Percentiles rank a stretch among this genome's conserved stretches.
Evolutionary conservation across 768 basidiomycete genomes (phyloP).

Genomic region (Amanita polypyramis): DNA sequence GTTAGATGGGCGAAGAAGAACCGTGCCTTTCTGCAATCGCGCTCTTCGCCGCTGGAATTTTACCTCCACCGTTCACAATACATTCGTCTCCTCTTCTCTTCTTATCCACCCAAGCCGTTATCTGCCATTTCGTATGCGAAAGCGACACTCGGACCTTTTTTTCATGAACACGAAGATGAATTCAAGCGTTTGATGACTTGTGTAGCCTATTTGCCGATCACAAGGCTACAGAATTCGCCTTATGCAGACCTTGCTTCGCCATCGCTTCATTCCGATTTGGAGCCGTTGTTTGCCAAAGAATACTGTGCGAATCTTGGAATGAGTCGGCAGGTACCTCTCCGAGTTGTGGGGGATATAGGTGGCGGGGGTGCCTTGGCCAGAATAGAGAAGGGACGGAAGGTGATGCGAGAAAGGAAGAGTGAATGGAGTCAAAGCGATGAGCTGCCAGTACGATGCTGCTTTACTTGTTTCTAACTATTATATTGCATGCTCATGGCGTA

Average conservation of each 20-base stretch:
- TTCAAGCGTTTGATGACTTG: conserved; percentile 64
- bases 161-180: conserved; percentile 47
- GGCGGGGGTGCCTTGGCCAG: conserved; percentile 83
- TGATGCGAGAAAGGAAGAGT: conserved; percentile 88
- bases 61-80: conserved; percentile 87
- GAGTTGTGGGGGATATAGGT: conserved; percentile 88
- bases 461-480: not conserved
- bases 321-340: conserved; percentile 81
- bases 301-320: conserved; percentile 83
- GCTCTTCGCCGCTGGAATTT: conserved; percentile 80
- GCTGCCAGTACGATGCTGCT: conserved; percentile 53
- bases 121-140: conserved; percentile 72
- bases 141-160: conserved; percentile 51
- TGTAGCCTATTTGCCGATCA: conserved; percentile 58
- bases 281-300: conserved; percentile 78
- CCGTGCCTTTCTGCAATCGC: conserved; percentile 49
- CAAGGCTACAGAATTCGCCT: conserved; percentile 55
- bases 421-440: conserved; percentile 89
- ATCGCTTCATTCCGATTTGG: conserved; percentile 65
- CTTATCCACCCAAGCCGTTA: conserved; percentile 43
- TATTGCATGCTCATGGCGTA: conserved; percentile 1
- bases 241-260: conserved; percentile 69
- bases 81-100: conserved; percentile 61
- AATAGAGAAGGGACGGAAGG: conserved; percentile 89
- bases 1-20: conserved; percentile 72